Conservation (phyloP, 1,284 basidiomycete species). For the Boletus smithii region DNA sequence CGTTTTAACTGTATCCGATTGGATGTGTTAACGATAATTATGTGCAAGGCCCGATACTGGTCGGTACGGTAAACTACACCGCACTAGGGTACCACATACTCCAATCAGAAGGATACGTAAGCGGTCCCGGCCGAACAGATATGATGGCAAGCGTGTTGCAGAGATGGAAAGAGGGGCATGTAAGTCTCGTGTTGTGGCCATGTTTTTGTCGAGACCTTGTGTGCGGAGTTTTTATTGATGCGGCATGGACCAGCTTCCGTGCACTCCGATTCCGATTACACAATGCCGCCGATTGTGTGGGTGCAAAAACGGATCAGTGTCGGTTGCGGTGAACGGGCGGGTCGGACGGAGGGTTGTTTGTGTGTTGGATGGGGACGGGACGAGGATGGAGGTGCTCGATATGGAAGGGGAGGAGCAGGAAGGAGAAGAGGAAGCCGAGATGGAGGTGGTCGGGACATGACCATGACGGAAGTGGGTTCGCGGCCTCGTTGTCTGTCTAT, state of each 20-base stretch:
- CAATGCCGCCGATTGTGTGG: constrained; percentile 54
- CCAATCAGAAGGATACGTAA: constrained; percentile 48
- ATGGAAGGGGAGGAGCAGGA: constrained; percentile 63
- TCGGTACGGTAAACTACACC: constrained; percentile 58
- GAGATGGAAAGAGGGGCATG: constrained; percentile 53
- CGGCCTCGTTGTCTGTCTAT: constrained; percentile 25
- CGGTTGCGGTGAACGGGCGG: constrained; percentile 70
- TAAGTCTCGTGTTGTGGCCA: constrained; percentile 38
- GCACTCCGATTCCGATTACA: constrained; percentile 51
- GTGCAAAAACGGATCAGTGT: constrained; percentile 47
- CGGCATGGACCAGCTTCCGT: constrained; percentile 44
- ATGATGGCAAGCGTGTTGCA: constrained; percentile 55
- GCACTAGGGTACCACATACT: constrained; percentile 56
- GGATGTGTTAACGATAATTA: constrained; percentile 27
- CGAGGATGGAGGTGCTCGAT: constrained; percentile 68
- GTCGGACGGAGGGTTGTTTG: constrained; percentile 70
- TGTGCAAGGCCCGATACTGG: constrained; percentile 45
- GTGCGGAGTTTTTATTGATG: constrained; percentile 34
- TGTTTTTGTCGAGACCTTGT: constrained; percentile 31
- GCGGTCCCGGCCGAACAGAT: constrained; percentile 53
- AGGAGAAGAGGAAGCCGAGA: constrained; percentile 31
- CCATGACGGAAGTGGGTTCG: constrained; percentile 19
- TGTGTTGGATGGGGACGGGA: constrained; percentile 61
- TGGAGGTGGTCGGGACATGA: constrained; percentile 36
- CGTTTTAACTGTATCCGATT: constrained; percentile 28